Conservation (phyloP, 208 protist species). For the Crithidia fasciculata region DNA sequence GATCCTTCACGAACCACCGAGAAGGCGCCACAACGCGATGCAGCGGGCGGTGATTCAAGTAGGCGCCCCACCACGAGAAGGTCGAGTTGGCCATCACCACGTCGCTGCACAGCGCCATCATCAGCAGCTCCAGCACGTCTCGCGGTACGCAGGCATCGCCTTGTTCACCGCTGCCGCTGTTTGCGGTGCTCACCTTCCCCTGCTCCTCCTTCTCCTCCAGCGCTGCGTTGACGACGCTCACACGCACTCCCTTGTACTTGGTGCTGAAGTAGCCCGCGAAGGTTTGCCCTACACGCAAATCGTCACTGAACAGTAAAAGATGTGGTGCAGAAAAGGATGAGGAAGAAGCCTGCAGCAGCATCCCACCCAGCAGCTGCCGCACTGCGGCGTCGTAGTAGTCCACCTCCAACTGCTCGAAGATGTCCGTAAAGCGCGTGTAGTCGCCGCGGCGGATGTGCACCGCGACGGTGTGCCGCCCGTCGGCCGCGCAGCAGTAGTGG, state of each 20-base stretch:
- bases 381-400: constrained; percentile 80
- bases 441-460: constrained; percentile 85
- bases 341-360: constrained; percentile 29
- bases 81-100: constrained; percentile 90
- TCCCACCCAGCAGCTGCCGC: constrained; percentile 62
- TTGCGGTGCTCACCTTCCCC: neutral
- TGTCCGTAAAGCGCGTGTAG: constrained; percentile 69
- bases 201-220: neutral
- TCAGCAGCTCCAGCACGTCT: constrained; percentile 83
- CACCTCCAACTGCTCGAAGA: constrained; percentile 71
- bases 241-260: constrained; percentile 64
- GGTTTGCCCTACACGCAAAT: constrained; percentile 49
- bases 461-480: constrained; percentile 47
- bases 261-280: constrained; percentile 55
- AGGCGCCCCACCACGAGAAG: constrained; percentile 90
- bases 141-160: constrained; percentile 10
- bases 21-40: constrained; percentile 73
- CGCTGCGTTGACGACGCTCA: constrained; percentile 50
- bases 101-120: constrained; percentile 83
- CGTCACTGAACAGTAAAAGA: constrained; percentile 86
- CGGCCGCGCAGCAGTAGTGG: constrained; percentile 34
- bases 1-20: constrained; percentile 80
- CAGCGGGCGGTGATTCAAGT: constrained; percentile 66
- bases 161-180: too few relatives aligned
- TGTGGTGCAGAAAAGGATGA: constrained; percentile 9